A percentile compares a stretch with the other conserved stretches of the same genome.
Conservation (phyloP, 345 rosid genomes). For the Aurinia saxatilis region DNA sequence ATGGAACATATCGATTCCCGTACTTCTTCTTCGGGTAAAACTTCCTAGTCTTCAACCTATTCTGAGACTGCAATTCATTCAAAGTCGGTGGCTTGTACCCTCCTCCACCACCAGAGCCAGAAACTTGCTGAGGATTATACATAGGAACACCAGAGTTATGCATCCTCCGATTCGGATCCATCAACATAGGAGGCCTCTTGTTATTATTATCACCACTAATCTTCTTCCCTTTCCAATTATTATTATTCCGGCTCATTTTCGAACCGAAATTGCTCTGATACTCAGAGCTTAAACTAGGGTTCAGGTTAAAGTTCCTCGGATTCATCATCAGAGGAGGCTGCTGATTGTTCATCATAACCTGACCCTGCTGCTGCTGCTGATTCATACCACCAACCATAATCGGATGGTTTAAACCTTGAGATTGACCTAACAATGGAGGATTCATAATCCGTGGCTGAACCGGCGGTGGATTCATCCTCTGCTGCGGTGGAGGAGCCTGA, state of each 20-base stretch:
- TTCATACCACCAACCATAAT: slow-evolving; percentile 29
- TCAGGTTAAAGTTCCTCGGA: slow-evolving; percentile 36
- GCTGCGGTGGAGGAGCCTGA: slow-evolving; percentile 29
- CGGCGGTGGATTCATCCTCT: slow-evolving; percentile 31
- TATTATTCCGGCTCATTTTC: slow-evolving; percentile 31
- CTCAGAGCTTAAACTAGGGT: slow-evolving; percentile 32
- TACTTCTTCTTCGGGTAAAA: slow-evolving; percentile 67
- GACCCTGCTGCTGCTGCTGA: slow-evolving; percentile 41
- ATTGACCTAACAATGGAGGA: slow-evolving; percentile 39
- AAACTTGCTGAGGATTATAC: slow-evolving; percentile 50
- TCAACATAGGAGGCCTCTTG: slow-evolving; percentile 26
- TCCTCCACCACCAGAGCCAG: slow-evolving; percentile 21
- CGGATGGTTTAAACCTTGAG: slow-evolving; percentile 31
- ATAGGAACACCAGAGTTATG: slow-evolving; percentile 27
- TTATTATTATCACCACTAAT: slow-evolving; percentile 5
- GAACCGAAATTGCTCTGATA: slow-evolving; percentile 24
- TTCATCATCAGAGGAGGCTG: slow-evolving; percentile 47
- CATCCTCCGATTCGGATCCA: slow-evolving; percentile 37
- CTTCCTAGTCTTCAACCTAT: slow-evolving; percentile 64
- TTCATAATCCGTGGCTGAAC: slow-evolving; percentile 36
- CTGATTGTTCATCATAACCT: slow-evolving; percentile 35
- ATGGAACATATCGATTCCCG: slow-evolving; percentile 67
- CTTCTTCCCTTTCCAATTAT: slow-evolving; percentile 74
- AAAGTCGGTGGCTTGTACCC: slow-evolving; percentile 83
- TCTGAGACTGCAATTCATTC: slow-evolving; percentile 75